Conservation (phyloP, 2,329 filamentous ascomycete species). For the Paecilomyces niveus region DNA sequence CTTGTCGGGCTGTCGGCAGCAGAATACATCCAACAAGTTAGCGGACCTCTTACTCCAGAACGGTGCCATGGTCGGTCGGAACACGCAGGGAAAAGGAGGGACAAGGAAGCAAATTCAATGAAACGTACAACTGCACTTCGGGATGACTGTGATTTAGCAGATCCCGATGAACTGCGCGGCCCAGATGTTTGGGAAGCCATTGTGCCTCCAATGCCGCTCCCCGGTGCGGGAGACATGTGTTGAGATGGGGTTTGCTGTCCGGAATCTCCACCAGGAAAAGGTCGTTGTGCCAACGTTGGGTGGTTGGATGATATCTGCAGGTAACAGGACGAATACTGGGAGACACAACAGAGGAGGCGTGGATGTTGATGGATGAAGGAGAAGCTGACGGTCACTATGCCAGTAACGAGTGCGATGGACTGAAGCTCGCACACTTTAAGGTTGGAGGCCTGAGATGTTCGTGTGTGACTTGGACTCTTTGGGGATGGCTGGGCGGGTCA, state of each 20-base stretch:
- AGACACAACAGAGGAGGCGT: not conserved
- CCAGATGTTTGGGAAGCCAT: conserved; percentile 53
- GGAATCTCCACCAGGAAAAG: conserved; percentile 57
- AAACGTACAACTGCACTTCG: conserved; percentile 54
- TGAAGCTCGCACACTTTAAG: not conserved
- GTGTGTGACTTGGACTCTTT: not conserved
- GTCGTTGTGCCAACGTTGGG: conserved; percentile 47
- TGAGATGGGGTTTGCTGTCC: conserved; percentile 41
- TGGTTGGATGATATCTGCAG: conserved; percentile 14
- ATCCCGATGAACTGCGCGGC: conserved; percentile 59
- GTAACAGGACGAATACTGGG: not conserved
- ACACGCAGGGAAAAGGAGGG: not conserved
- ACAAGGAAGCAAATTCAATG: not conserved
- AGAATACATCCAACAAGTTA: conserved; percentile 9
- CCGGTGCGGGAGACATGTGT: conserved; percentile 28
- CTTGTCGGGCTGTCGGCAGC: conserved; percentile 54
- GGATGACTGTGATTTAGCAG: conserved; percentile 52
- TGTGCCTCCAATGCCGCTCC: conserved; percentile 38
- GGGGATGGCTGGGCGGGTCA: not conserved
- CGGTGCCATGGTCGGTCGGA: conserved; percentile 3
- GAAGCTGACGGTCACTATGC: not conserved
- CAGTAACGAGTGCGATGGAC: not conserved
- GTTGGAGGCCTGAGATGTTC: not conserved
- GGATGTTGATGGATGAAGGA: not conserved
- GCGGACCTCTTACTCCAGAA: conserved; percentile 3